A percentile compares a stretch with the other conserved stretches of the same genome.
Evolutionary conservation across 352 stramenopile species (phyloP).

Genomic region (Pythium brachiatum): DNA sequence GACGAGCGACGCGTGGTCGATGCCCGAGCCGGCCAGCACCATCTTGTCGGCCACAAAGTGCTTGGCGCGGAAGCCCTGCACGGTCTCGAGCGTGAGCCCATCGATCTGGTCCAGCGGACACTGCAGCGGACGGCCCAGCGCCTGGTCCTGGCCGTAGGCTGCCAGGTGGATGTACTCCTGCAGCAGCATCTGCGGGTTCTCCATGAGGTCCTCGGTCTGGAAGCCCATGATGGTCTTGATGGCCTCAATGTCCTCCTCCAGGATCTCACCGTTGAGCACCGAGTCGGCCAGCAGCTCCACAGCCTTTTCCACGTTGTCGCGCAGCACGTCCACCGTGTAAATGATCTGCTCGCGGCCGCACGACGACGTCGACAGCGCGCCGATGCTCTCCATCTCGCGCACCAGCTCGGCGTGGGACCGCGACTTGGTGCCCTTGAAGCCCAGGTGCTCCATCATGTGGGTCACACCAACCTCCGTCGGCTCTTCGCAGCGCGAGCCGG

Average conservation of each 20-base stretch:
- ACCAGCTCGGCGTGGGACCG: slow-evolving; percentile 85
- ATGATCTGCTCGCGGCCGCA: slow-evolving; percentile 95
- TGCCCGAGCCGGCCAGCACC: slow-evolving; percentile 91
- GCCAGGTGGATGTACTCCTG: slow-evolving; percentile 87
- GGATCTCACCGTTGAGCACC: slow-evolving; percentile 76
- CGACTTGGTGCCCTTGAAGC: slow-evolving; percentile 92
- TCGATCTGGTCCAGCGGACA: slow-evolving; percentile 82
- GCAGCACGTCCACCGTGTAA: slow-evolving; percentile 95
- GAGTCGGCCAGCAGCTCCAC: slow-evolving; percentile 91
- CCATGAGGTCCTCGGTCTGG: slow-evolving; percentile 91
- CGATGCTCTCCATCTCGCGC: slow-evolving; percentile 92
- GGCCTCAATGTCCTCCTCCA: slow-evolving; percentile 86
- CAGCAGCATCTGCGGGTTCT: slow-evolving; percentile 80
- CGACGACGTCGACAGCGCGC: slow-evolving; percentile 89
- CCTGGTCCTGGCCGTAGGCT: slow-evolving; percentile 72
- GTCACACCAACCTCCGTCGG: slow-evolving; percentile 83
- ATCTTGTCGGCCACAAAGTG: slow-evolving; percentile 90
- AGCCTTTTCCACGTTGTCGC: slow-evolving; percentile 90
- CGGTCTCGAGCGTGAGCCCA: slow-evolving; percentile 62
- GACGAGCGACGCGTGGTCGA: slow-evolving; percentile 94
- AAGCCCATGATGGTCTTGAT: slow-evolving; percentile 94
- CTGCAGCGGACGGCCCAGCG: slow-evolving; percentile 79
- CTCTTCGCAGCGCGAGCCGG: slow-evolving; percentile 85
- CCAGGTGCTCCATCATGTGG: slow-evolving; percentile 94
- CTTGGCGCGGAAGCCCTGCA: slow-evolving; percentile 65